Base-by-base conservation (phyloP, 306 rosid genomes). In the Corylus avellana region DNA sequence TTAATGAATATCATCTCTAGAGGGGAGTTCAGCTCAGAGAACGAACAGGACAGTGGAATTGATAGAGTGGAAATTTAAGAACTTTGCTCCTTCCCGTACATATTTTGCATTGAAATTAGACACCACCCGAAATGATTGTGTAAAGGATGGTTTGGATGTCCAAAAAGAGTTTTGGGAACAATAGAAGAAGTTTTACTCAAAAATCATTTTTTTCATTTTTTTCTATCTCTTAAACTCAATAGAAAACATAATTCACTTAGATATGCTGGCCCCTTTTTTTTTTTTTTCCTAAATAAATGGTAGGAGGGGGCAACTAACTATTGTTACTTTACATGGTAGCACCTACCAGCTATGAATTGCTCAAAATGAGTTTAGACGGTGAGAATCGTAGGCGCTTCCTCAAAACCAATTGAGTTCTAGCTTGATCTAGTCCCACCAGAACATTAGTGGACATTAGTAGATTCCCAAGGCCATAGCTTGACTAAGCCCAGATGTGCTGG, bases 1-100 rank as follows among this genome's bases (percentile, higher is more conserved):
- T 74, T 93, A 72, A 83, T 93, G 74, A 88, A 90, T 77, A 86
- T 90, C 80, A 89, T 93, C 69, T 86, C 97, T 13, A 70, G 92
- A 70, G 85, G 83, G 75, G 89, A 92, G 71, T 72, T 53, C 73
- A 56, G 70, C 72, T 17, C 80, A 25, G 84, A 81, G 73, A 80
- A 86, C 61, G 82, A 88, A 48, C 89, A 92, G 37, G 88, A 84
- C 58, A 82, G 72, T 49, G 80, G 62, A 69, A 77, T 87, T 37
- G 91, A 86, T 78, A 81, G 87, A 78, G 88, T 85, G 76, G 90
- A 90, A 75, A 56, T 85, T 71, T 88, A 78, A 85, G 12, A 63
- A 16, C 64, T 27, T 44, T 59, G 53, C 46, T 27, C 47, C 37
- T 32, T 35, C 67, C 80, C 53, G 50, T 67, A 67, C 53, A 48